Conservation (phyloP, 495 filamentous ascomycete species). For the Neurospora tetraspora region DNA sequence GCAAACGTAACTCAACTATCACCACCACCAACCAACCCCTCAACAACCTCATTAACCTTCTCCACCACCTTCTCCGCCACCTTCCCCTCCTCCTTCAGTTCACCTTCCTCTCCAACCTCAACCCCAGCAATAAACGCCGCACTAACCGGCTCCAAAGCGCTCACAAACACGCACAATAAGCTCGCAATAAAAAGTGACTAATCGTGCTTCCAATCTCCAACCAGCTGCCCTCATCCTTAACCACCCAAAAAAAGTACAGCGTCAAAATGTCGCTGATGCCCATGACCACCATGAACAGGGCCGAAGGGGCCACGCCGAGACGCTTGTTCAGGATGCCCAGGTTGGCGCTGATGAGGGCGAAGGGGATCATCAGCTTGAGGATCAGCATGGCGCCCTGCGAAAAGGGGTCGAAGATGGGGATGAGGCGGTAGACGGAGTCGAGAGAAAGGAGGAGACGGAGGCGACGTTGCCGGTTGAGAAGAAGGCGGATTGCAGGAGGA, state of each 20-base stretch:
- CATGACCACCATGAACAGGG: constrained; percentile 92
- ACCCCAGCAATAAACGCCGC: constrained; percentile 77
- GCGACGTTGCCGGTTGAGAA: constrained; percentile 97
- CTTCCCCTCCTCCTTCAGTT: constrained; percentile 3
- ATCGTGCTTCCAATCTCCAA: constrained; percentile 96
- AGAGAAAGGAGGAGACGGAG: constrained; percentile 89
- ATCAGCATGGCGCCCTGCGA: constrained; percentile 80
- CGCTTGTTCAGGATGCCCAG: constrained; percentile 86
- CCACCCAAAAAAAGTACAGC: constrained; percentile 95
- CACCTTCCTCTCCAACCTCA: constrained; percentile 44
- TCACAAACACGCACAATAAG: constrained; percentile 81
- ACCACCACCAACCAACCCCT: constrained; percentile 1
- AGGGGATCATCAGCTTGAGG: constrained; percentile 87
- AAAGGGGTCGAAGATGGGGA: constrained; percentile 92
- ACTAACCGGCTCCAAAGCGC: constrained; percentile 74
- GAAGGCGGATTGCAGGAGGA: constrained; percentile 88
- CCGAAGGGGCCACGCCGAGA: constrained; percentile 70
- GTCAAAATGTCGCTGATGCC: constrained; percentile 86
- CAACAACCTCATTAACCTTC: constrained; percentile 12
- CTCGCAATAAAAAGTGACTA: constrained; percentile 89
- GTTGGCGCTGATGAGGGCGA: constrained; percentile 86
- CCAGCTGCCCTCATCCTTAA: constrained; percentile 93
- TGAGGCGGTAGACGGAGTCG: constrained; percentile 81
- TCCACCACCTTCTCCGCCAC: constrained; percentile 14
- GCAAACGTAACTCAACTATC: neutral